Evolutionary conservation across 352 stramenopile genomes (phyloP), one percentile per base, ranked within the genome.

Genomic region (Phytopythium boreale): DNA sequence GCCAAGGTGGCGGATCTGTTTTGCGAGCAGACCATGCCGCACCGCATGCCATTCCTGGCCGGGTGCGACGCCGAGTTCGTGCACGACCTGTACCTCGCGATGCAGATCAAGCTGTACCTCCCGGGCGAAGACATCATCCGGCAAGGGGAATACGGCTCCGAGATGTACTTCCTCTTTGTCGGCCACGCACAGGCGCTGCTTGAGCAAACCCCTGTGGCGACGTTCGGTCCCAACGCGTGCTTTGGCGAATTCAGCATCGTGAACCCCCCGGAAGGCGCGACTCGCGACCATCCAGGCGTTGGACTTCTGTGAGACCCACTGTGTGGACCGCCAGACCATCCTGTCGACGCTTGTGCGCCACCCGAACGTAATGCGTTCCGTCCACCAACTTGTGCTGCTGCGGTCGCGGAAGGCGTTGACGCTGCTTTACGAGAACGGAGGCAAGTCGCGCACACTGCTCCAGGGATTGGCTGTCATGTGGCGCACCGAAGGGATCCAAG

Each of bases 161-260:
- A 94, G 50, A 89, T 94, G 72, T 92, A 85, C 53, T 94, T 94
- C 66, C 68, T 94, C 27, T 90, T 91, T 62, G 79, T 80, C 4
- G 85, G 85, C 11, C 82, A 92, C 51, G 85, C 88, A 1, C 82
- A 92, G 59, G 85, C 90, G 11, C 73, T 92, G 47, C 62, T 92
- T 2, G 82, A 75, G n/a, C 67, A 85, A 58, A 78, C 70, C 0
- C 80, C 86, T 39, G 77, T 94, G 12, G 83, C 85, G 10, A 69
- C 82, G 20, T 74, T 94, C 20, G 82, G 83, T 0, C 80, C 83
- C 0, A 92, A 87, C 55, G 80, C 84, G 27, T 90, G 79, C 67
- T 94, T 94, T 71, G 85, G 83, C 4, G 86, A 94, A 66, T 92
- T 92, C 66, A 87, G 79, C 20, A 89, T 94, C 44, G 72, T 90